Percentiles rank a stretch among this genome's conserved stretches.
These are phyloP conservation scores for Didymosphaeria variabile DNA, from an alignment of 2,329 filamentous ascomycete species.

Conservation along the genomic window DNA sequence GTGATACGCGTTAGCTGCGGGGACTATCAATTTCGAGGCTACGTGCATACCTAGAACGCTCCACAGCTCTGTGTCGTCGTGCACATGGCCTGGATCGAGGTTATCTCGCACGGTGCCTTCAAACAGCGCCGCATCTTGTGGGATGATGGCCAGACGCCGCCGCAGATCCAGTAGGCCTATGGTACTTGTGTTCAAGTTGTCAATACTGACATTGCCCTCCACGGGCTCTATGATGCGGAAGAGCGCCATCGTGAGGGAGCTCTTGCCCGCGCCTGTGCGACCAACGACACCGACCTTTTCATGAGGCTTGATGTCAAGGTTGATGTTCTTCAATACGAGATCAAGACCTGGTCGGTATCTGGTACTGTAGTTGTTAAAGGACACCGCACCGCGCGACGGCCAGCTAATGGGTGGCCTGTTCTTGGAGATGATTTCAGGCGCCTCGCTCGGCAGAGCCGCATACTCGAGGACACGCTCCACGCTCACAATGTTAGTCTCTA, in stretches of 20 bases:
- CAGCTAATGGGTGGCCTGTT: conserved; percentile 87
- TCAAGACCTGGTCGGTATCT: conserved; percentile 90
- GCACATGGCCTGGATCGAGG: conserved; percentile 90
- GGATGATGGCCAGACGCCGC: conserved; percentile 91
- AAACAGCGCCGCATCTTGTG: conserved; percentile 95
- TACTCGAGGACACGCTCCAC: conserved; percentile 98
- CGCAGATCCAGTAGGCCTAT: conserved; percentile 92
- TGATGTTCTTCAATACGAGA: conserved; percentile 91
- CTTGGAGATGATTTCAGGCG: conserved; percentile 90
- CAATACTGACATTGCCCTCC: conserved; percentile 86
- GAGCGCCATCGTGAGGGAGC: conserved; percentile 87
- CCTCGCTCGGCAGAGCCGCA: conserved; percentile 87
- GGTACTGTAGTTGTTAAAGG: conserved; percentile 93
- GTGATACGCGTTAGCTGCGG: conserved; percentile 35
- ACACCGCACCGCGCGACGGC: conserved; percentile 87
- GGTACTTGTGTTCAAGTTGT: conserved; percentile 84
- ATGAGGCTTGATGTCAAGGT: conserved; percentile 88
- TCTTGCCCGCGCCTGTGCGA: conserved; percentile 95
- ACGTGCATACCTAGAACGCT: conserved; percentile 80
- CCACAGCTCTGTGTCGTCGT: conserved; percentile 98
- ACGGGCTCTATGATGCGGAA: conserved; percentile 95
- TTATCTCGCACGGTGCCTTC: conserved; percentile 94
- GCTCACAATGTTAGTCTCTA: conserved; percentile 99
- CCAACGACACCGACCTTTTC: conserved; percentile 99
- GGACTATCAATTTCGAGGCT: neutral